A percentile compares a stretch with the other conserved stretches of the same genome.
Evolutionary conservation across 257 asterid genomes (phyloP).

Genomic region (Ajuga chamaepitys): DNA sequence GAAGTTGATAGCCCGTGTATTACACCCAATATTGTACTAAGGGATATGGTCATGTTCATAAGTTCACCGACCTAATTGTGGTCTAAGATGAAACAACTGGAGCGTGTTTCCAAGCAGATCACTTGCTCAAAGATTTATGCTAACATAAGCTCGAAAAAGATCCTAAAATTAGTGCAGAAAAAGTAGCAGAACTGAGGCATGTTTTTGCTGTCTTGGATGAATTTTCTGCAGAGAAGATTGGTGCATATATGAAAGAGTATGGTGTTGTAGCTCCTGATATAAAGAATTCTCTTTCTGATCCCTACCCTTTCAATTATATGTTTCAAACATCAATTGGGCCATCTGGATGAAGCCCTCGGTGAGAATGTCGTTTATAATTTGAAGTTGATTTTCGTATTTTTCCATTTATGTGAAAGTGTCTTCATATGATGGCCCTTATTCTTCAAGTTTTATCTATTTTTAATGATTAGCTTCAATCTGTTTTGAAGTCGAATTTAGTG

Average conservation of each 20-base stretch:
- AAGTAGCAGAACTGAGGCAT: constrained; percentile 38
- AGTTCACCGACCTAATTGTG: constrained; percentile 82
- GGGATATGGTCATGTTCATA: constrained; percentile 78
- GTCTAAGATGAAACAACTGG: constrained; percentile 72
- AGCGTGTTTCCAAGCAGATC: constrained; percentile 58
- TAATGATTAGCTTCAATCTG: no score
- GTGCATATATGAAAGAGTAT: constrained; percentile 50
- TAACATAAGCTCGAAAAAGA: constrained; percentile 64
- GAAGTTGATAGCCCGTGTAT: constrained; percentile 81
- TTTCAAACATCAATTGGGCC: constrained; percentile 66
- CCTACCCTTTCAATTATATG: constrained; percentile 69
- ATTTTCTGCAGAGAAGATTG: constrained; percentile 48
- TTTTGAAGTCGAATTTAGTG: background rate
- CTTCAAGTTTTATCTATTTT: no score
- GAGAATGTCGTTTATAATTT: constrained; percentile 12
- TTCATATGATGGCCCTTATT: background rate
- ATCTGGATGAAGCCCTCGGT: constrained; percentile 57
- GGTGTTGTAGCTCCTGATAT: constrained; percentile 63
- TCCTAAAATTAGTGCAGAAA: constrained; percentile 26
- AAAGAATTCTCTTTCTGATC: constrained; percentile 53
- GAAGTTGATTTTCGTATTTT: background rate
- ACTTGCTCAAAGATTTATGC: constrained; percentile 61
- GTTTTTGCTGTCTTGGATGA: constrained; percentile 63
- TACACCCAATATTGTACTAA: constrained; percentile 65
- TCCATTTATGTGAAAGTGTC: background rate